A percentile compares a stretch with the other conserved stretches of the same genome.
Evolutionary conservation across 495 filamentous ascomycete genomes (phyloP).

Genomic region (Talaromyces stipitatus): DNA sequence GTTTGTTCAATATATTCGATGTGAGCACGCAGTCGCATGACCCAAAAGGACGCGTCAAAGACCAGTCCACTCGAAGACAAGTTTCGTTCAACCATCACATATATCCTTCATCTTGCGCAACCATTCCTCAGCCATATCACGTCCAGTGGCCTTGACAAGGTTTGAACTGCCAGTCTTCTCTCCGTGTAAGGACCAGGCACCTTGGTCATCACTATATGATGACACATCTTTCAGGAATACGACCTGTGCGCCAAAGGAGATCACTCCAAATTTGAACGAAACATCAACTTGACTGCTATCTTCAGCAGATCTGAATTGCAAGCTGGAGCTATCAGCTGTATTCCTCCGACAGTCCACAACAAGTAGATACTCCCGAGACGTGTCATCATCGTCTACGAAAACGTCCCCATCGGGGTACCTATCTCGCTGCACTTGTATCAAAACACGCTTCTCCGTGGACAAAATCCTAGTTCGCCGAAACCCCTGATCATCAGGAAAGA

Average conservation of each 20-base stretch:
- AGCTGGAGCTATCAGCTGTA: background rate
- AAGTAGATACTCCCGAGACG: background rate
- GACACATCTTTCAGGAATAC: background rate
- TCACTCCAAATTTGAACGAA: background rate
- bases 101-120: background rate
- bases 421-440: background rate
- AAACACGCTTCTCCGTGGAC: background rate
- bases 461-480: background rate
- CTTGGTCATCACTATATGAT: background rate
- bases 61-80: background rate
- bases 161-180: background rate
- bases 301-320: background rate
- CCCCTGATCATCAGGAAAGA: background rate
- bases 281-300: background rate
- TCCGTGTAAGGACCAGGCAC: background rate
- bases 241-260: background rate
- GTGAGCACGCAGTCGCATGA: too few species aligned
- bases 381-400: background rate
- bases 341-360: background rate
- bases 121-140: constrained; percentile 3
- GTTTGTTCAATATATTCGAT: too few species aligned
- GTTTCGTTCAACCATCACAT: background rate
- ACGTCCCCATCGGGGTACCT: background rate
- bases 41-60: too few species aligned
- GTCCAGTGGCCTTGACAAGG: constrained; percentile 2